Percentiles rank a stretch among this genome's conserved stretches.
phyloP scores from a whole-genome alignment of 2,329 filamentous ascomycete genomes.

The Botrytis pseudocinerea region DNA sequence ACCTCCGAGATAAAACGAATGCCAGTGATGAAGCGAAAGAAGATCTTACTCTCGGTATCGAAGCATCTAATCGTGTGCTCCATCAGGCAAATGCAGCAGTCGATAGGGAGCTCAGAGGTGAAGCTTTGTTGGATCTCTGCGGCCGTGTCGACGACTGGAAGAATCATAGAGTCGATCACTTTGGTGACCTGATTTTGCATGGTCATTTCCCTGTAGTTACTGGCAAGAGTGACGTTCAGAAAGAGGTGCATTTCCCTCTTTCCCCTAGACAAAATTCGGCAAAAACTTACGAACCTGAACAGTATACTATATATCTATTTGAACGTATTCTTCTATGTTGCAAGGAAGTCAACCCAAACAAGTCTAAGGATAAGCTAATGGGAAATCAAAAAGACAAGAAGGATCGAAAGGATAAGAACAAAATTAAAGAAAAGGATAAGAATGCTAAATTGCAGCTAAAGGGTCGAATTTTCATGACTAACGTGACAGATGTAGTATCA shows the following conservation, averaged over 20 bases:
- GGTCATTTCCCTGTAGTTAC: slow-evolving; percentile 92
- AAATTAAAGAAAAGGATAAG: slow-evolving; percentile 68
- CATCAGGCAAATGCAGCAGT: slow-evolving; percentile 88
- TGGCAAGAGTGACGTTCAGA: slow-evolving; percentile 83
- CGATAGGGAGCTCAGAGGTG: slow-evolving; percentile 79
- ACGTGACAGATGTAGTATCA: slow-evolving; percentile 92
- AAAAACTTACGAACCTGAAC: slow-evolving; percentile 34
- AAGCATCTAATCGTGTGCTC: slow-evolving; percentile 78
- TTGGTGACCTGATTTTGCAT: slow-evolving; percentile 83
- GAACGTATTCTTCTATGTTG: slow-evolving; percentile 94
- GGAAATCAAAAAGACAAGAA: slow-evolving; percentile 69
- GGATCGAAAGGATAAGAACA: slow-evolving; percentile 71
- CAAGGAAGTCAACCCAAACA: slow-evolving; percentile 88
- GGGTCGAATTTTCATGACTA: slow-evolving; percentile 98
- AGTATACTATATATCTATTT: slow-evolving; percentile 98
- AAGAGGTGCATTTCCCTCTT: slow-evolving; percentile 55
- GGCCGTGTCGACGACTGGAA: slow-evolving; percentile 95
- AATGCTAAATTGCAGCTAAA: slow-evolving; percentile 83
- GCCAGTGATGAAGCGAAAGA: slow-evolving; percentile 67
- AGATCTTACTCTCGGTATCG: slow-evolving; percentile 75
- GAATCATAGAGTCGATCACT: slow-evolving; percentile 84
- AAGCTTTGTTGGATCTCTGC: slow-evolving; percentile 80
- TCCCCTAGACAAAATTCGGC: slow-evolving; percentile 27
- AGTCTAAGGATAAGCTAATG: slow-evolving; percentile 73
- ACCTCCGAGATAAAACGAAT: slow-evolving; percentile 81